These are phyloP conservation scores for Leccinum variabile DNA, from an alignment of 1,284 basidiomycete genomes.

Conservation along the genomic window DNA sequence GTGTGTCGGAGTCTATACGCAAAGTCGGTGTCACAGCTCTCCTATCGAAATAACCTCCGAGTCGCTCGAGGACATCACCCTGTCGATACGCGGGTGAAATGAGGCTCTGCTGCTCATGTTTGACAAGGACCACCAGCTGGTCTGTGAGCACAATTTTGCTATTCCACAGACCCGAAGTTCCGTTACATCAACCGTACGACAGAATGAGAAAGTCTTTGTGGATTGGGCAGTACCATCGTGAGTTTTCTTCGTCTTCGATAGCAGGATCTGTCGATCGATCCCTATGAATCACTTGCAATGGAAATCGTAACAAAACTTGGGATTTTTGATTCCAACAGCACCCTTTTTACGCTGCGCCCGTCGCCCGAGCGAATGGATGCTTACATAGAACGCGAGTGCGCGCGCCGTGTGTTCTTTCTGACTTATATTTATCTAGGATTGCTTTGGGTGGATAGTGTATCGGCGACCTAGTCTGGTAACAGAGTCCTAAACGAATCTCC, in stretches of 20 bases:
- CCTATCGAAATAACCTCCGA: conserved; percentile 56
- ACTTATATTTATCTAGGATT: conserved; percentile 46
- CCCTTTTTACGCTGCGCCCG: conserved; percentile 43
- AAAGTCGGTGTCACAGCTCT: conserved; percentile 50
- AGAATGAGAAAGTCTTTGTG: conserved; percentile 48
- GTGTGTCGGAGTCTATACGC: conserved; percentile 1
- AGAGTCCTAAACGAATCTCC: conserved; percentile 44
- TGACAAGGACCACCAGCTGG: conserved; percentile 54
- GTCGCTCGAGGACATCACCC: conserved; percentile 52
- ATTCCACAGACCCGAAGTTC: conserved; percentile 65
- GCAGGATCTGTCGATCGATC: conserved; percentile 19
- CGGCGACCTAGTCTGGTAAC: conserved; percentile 49
- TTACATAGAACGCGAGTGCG: conserved; percentile 67
- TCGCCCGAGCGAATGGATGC: conserved; percentile 56
- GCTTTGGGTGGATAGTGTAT: conserved; percentile 50
- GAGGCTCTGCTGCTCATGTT: conserved; percentile 70
- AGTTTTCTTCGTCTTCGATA: conserved; percentile 11
- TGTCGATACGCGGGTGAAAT: conserved; percentile 65
- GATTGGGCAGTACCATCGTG: conserved; percentile 32
- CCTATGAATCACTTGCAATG: conserved; percentile 39
- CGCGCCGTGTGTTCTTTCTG: conserved; percentile 69
- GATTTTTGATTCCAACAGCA: conserved; percentile 58
- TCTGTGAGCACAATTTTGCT: conserved; percentile 53
- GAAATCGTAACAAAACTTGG: conserved; percentile 64
- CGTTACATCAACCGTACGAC: conserved; percentile 68